Conservation (phyloP, 2,329 filamentous ascomycete species). For the Mycosphaerella sp. region DNA sequence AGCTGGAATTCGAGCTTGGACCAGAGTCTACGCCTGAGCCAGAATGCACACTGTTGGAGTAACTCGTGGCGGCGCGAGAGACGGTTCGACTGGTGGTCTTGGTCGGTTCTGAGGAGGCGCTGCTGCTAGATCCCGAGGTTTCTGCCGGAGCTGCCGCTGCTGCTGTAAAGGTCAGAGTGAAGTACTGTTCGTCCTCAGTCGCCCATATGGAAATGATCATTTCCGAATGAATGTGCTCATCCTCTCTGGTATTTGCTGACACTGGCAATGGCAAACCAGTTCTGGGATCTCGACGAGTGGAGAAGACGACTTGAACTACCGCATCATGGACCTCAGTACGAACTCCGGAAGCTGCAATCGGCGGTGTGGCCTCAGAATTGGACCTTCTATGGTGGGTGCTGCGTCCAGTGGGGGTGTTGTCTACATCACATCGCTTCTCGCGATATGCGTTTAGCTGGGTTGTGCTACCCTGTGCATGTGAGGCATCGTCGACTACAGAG, state of each 20-base stretch:
- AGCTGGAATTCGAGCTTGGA: slow-evolving; percentile 34
- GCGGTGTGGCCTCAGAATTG: slow-evolving; percentile 16
- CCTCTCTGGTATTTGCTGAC: slow-evolving; percentile 15
- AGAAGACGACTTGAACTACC: slow-evolving; percentile 62
- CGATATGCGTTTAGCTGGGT: slow-evolving; percentile 29
- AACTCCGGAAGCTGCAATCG: slow-evolving; percentile 17
- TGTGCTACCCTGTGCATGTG: slow-evolving; percentile 24
- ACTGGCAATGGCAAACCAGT: slow-evolving; percentile 38
- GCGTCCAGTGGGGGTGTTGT: slow-evolving; percentile 19
- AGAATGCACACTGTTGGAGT: slow-evolving; percentile 34
- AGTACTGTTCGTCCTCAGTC: slow-evolving; percentile 62
- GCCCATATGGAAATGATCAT: slow-evolving; percentile 74
- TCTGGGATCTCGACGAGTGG: slow-evolving; percentile 40
- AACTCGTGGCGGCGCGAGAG: slow-evolving; percentile 37
- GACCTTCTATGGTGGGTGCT: slow-evolving; percentile 20
- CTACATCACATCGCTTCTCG: slow-evolving; percentile 15
- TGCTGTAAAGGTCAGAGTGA: slow-evolving; percentile 68
- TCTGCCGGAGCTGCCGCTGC: slow-evolving; percentile 29
- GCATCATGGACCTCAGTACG: slow-evolving; percentile 51
- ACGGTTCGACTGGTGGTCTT: slow-evolving; percentile 38
- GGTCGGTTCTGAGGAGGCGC: slow-evolving; percentile 14
- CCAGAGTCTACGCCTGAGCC: slow-evolving; percentile 34
- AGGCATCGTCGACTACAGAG: slow-evolving; percentile 39
- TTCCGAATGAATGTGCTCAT: slow-evolving; percentile 52
- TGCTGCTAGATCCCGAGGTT: slow-evolving; percentile 11